Percentiles rank a stretch among this genome's conserved stretches.
Evolutionary conservation across 2,329 filamentous ascomycete species (phyloP).

Genomic region (Pseudocercospora crystallina): DNA sequence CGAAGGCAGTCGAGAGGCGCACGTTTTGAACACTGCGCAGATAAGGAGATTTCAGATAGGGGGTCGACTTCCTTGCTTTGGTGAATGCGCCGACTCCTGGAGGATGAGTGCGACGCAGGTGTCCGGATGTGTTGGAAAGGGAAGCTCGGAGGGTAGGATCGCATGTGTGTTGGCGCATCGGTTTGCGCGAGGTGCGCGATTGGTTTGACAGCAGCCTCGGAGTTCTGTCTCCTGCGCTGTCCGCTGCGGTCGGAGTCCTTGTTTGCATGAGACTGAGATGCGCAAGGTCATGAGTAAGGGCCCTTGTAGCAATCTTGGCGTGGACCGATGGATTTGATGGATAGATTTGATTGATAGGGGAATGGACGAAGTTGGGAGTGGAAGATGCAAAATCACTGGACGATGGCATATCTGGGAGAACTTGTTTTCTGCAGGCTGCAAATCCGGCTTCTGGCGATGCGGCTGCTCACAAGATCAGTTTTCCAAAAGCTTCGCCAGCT

Average conservation of each 20-base stretch:
- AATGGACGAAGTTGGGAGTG: neutral
- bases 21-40: no score
- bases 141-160: neutral
- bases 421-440: no score
- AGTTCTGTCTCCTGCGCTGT: neutral
- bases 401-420: no score
- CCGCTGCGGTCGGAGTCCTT: neutral
- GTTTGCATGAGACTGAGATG: neutral
- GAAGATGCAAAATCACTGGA: neutral
- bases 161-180: neutral
- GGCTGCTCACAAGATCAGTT: conserved; percentile 2
- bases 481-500: neutral
- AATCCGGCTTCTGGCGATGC: neutral
- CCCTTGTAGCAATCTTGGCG: neutral
- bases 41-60: neutral
- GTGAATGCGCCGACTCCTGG: neutral
- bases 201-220: neutral
- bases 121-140: no score
- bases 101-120: no score
- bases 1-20: no score
- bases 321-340: neutral
- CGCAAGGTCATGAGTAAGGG: no score
- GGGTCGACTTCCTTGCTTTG: neutral
- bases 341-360: neutral
- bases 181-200: neutral